Conservation (phyloP, 2,329 filamentous ascomycete species). For the Aciculosporium take region DNA sequence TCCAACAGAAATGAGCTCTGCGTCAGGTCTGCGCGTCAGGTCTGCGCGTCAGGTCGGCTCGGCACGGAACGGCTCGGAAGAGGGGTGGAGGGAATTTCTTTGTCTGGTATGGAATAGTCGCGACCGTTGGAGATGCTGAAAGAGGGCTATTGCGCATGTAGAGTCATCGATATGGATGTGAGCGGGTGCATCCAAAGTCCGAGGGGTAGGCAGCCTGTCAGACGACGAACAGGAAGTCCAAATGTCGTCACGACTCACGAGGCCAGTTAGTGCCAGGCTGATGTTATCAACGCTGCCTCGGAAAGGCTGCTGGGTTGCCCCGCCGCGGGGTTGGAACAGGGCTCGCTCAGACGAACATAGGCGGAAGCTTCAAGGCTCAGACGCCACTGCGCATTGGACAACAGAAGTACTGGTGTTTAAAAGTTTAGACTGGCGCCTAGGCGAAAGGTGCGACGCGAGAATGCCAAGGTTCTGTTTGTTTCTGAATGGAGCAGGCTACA, state of each 20-base stretch:
- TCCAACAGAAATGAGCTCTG: background rate
- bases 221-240: slow-evolving; percentile 8
- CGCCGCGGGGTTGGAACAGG: slow-evolving; percentile 11
- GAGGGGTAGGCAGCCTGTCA: slow-evolving; percentile 8
- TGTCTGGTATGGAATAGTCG: no score
- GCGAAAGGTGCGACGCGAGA: no score
- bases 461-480: no score
- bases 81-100: background rate
- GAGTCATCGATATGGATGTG: background rate
- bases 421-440: no score
- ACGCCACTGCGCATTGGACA: no score
- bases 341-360: no score
- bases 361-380: no score
- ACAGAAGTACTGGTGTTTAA: no score
- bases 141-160: background rate
- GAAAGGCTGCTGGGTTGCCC: slow-evolving; percentile 8
- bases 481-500: no score
- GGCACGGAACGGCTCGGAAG: background rate
- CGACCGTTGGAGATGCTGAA: background rate
- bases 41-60: background rate
- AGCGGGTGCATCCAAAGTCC: background rate
- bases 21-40: background rate
- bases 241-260: slow-evolving; percentile 13
- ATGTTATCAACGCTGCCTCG: slow-evolving; percentile 5
- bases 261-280: slow-evolving; percentile 7